Conservation (phyloP, 352 stramenopile species). For the Blastocystis sp. region DNA sequence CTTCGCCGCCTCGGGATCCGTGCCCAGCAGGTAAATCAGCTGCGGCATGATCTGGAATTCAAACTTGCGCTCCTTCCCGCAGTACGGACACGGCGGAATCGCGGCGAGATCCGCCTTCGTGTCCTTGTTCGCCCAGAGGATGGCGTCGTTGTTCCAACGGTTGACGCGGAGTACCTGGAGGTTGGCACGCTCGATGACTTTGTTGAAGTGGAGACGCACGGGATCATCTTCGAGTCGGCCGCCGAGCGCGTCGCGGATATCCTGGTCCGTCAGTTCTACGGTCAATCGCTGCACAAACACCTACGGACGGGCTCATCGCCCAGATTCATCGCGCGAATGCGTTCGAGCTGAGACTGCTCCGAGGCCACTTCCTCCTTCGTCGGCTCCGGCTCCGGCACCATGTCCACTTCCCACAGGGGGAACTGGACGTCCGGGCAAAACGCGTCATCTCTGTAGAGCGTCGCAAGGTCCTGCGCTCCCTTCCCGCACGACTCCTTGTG, state of each 20-base stretch:
- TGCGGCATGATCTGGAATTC: conserved; percentile 69
- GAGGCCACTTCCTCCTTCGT: conserved; percentile 38
- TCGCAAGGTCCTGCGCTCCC: not conserved
- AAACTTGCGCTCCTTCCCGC: conserved; percentile 42
- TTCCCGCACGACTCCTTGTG: conserved; percentile 59
- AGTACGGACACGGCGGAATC: conserved; percentile 36
- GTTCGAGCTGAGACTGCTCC: conserved; percentile 19
- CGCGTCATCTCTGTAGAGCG: not conserved
- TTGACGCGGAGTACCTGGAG: conserved; percentile 40
- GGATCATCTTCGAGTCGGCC: conserved; percentile 58
- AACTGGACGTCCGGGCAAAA: conserved; percentile 54
- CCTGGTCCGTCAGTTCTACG: conserved; percentile 45
- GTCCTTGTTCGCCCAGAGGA: conserved; percentile 55
- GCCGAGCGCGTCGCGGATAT: conserved; percentile 51
- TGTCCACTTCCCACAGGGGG: conserved; percentile 60
- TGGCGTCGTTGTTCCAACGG: conserved; percentile 56
- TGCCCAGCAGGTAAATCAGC: conserved; percentile 59
- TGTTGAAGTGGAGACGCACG: conserved; percentile 66
- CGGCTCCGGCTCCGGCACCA: conserved; percentile 42
- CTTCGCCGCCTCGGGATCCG: not conserved
- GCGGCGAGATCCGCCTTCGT: not conserved
- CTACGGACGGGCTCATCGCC: not conserved
- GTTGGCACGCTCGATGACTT: conserved; percentile 57
- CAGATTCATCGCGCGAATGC: conserved; percentile 1
- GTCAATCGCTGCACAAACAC: not conserved